phyloP scores from a whole-genome alignment of 306 rosid species.

The Rosa persica region DNA sequence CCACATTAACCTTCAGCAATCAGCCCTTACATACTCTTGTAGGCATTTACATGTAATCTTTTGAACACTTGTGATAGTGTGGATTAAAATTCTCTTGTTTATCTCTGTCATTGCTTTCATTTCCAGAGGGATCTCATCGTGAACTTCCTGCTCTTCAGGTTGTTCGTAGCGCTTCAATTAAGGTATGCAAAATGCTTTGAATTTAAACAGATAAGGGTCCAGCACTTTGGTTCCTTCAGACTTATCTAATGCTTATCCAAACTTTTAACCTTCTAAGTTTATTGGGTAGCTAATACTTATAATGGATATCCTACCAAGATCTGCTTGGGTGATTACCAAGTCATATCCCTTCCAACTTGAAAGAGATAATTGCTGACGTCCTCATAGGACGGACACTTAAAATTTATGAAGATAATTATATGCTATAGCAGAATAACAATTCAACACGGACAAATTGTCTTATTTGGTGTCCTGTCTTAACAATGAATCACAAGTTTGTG shows the following conservation, averaged over 20 bases:
- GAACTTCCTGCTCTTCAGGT: conserved; percentile 84
- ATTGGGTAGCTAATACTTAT: conserved; percentile 1
- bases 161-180: conserved; percentile 62
- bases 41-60: not conserved
- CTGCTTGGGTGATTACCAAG: not conserved
- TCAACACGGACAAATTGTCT: not conserved
- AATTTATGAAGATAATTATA: not conserved
- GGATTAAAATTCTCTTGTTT: conserved; percentile 3
- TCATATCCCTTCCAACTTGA: not conserved
- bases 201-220: not conserved
- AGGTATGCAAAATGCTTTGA: conserved; percentile 45
- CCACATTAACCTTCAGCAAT: not conserved
- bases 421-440: not conserved
- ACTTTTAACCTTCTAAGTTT: conserved; percentile 2
- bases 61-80: not conserved
- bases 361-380: not conserved
- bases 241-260: conserved; percentile 11
- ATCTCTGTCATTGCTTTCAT: conserved; percentile 6
- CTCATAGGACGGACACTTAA: not conserved
- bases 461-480: not conserved
- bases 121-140: conserved; percentile 93
- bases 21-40: not conserved
- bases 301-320: conserved; percentile 6
- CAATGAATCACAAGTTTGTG: not conserved
- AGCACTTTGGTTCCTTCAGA: conserved; percentile 4